A percentile compares a stretch with the other conserved stretches of the same genome.
Evolutionary conservation across 2,329 filamentous ascomycete genomes (phyloP).

Genomic region (Periglandula ipomoeae): DNA sequence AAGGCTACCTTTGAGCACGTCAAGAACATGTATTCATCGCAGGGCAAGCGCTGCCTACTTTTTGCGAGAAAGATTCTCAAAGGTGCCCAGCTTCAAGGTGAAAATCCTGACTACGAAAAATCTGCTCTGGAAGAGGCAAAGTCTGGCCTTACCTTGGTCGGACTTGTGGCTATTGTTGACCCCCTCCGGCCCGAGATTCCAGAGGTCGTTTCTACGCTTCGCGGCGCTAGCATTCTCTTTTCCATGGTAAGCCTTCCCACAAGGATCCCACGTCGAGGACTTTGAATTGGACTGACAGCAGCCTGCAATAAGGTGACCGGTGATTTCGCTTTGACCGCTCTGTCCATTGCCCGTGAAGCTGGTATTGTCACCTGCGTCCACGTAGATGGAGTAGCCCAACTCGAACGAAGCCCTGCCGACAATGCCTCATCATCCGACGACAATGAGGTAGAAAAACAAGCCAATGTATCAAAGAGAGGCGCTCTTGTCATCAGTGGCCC

Average conservation of each 20-base stretch:
- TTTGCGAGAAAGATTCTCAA: constrained; percentile 52
- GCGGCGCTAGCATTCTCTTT: constrained; percentile 62
- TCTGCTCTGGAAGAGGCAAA: constrained; percentile 45
- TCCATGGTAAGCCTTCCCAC: constrained; percentile 53
- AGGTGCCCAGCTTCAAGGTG: constrained; percentile 25
- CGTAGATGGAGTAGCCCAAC: constrained; percentile 45
- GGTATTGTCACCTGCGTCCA: constrained; percentile 54
- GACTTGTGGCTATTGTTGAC: constrained; percentile 70
- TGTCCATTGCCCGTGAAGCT: constrained; percentile 63
- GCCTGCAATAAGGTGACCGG: constrained; percentile 58
- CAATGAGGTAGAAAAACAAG: constrained; percentile 15
- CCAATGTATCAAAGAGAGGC: constrained; percentile 15
- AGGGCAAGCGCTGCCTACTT: constrained; percentile 59
- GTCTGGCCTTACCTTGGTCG: constrained; percentile 57
- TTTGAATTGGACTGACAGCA: no score
- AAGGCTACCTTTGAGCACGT: constrained; percentile 41
- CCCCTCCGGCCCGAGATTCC: constrained; percentile 67
- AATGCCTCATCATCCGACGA: constrained; percentile 8
- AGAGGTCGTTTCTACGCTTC: constrained; percentile 54
- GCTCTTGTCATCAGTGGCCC: constrained; percentile 57
- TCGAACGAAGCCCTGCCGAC: constrained; percentile 28
- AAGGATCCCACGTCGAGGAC: no score
- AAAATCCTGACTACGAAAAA: constrained; percentile 37
- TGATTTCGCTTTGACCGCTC: constrained; percentile 66
- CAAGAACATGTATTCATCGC: constrained; percentile 60